Evolutionary conservation across 2,329 filamentous ascomycete genomes (phyloP).

Genomic region (Nemania serpens): DNA sequence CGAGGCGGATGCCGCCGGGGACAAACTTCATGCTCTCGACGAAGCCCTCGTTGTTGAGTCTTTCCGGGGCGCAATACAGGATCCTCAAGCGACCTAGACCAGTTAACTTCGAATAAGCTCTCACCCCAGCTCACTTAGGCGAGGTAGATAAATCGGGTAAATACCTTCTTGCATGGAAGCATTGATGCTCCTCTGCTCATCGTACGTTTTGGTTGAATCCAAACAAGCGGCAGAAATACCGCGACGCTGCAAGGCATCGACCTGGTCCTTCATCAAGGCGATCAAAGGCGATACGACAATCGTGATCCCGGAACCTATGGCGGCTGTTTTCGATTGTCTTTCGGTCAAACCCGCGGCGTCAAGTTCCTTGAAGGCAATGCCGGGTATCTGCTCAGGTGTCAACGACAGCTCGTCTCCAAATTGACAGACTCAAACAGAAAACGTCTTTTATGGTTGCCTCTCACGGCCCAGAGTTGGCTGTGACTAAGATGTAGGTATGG

Average conservation of each 20-base stretch:
- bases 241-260: constrained; percentile 55
- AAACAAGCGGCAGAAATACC: constrained; percentile 58
- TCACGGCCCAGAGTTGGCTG: neutral
- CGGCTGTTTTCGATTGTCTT: constrained; percentile 3
- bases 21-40: constrained; percentile 59
- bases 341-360: constrained; percentile 39
- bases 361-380: constrained; percentile 51
- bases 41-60: constrained; percentile 65
- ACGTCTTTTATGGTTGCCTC: too few relatives aligned
- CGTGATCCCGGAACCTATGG: constrained; percentile 52
- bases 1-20: constrained; percentile 58
- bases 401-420: neutral
- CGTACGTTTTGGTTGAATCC: constrained; percentile 59
- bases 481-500: neutral
- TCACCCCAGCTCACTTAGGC: neutral
- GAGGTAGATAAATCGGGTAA: neutral
- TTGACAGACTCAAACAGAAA: neutral
- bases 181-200: constrained; percentile 49
- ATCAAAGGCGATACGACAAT: constrained; percentile 62
- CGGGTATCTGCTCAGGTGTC: constrained; percentile 46
- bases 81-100: constrained; percentile 51
- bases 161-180: constrained; percentile 45
- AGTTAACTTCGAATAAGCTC: neutral
- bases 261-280: constrained; percentile 65
- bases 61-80: constrained; percentile 63